Percentiles rank a stretch among this genome's conserved stretches.
These are phyloP conservation scores for Saraca asoca DNA, from an alignment of 331 rosid species.

Conservation along the genomic window DNA sequence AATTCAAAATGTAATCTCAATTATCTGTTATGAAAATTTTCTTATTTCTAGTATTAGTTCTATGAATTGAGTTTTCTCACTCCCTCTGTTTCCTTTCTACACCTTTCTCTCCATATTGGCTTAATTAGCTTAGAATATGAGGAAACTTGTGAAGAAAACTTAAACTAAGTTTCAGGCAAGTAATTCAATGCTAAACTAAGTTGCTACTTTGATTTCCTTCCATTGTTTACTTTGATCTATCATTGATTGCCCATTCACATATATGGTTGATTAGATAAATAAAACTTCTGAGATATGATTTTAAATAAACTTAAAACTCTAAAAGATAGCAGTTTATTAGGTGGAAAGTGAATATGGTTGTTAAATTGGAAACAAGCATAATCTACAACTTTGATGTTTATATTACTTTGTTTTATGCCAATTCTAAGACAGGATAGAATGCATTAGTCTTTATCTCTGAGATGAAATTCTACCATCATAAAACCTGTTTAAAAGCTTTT, in stretches of 20 bases:
- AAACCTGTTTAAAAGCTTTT: no score
- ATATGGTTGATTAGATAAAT: no score
- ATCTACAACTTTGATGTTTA: not conserved
- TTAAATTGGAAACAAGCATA: not conserved
- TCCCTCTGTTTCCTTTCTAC: not conserved
- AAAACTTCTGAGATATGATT: no score
- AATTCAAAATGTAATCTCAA: constrained; percentile 19
- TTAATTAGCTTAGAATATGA: constrained; percentile 84
- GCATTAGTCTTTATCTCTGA: not conserved
- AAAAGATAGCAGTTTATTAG: no score
- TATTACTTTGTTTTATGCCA: not conserved
- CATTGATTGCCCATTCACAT: constrained; percentile 4
- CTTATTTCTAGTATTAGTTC: constrained; percentile 16
- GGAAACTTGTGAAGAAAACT: constrained; percentile 68
- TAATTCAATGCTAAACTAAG: constrained; percentile 13
- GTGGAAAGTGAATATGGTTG: no score
- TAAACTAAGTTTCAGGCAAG: constrained; percentile 79
- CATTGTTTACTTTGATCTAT: not conserved
- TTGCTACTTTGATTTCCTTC: constrained; percentile 24
- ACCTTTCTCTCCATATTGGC: constrained; percentile 65
- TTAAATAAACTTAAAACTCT: no score
- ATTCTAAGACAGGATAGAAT: not conserved
- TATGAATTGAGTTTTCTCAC: constrained; percentile 26
- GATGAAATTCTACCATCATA: constrained; percentile 8
- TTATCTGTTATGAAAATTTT: constrained; percentile 11